These are phyloP conservation scores for Punctularia strigosozonata DNA, from an alignment of 768 basidiomycete species.

Conservation along the genomic window DNA sequence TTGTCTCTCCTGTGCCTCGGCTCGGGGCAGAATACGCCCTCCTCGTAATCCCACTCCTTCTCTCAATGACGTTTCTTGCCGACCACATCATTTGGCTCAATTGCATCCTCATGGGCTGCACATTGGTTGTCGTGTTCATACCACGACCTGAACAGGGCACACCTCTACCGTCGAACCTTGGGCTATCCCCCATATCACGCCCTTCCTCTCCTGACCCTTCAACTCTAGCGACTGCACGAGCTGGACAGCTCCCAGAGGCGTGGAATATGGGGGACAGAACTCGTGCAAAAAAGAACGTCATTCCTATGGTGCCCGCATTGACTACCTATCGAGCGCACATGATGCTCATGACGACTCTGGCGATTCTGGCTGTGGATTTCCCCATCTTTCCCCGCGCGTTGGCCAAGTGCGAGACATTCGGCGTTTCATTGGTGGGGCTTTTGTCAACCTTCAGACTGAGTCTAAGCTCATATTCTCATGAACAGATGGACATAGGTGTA, in stretches of 20 bases:
- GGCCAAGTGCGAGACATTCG: conserved; percentile 91
- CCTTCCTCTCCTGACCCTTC: conserved; percentile 12
- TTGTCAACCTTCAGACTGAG: too few species aligned
- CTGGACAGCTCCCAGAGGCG: conserved; percentile 3
- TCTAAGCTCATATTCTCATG: not conserved
- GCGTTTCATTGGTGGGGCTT: conserved; percentile 83
- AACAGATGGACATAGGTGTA: conserved; percentile 94
- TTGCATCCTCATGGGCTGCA: conserved; percentile 32
- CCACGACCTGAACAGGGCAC: conserved; percentile 31
- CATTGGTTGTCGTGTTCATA: conserved; percentile 30
- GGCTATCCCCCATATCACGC: conserved; percentile 9
- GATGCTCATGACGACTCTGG: conserved; percentile 85
- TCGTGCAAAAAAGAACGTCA: conserved; percentile 2
- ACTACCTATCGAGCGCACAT: conserved; percentile 88
- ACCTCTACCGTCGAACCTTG: conserved; percentile 37
- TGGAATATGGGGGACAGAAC: not conserved
- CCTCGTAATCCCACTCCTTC: conserved; percentile 65
- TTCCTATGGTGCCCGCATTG: conserved; percentile 55
- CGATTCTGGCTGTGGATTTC: conserved; percentile 95
- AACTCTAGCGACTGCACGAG: conserved; percentile 5
- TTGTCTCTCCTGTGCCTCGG: conserved; percentile 26
- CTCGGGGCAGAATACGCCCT: conserved; percentile 41
- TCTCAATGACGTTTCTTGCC: conserved; percentile 73
- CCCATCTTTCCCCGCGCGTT: conserved; percentile 78
- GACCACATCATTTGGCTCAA: conserved; percentile 41